Conservation (phyloP, 345 rosid genomes). For the Eucalyptus tenuipes region DNA sequence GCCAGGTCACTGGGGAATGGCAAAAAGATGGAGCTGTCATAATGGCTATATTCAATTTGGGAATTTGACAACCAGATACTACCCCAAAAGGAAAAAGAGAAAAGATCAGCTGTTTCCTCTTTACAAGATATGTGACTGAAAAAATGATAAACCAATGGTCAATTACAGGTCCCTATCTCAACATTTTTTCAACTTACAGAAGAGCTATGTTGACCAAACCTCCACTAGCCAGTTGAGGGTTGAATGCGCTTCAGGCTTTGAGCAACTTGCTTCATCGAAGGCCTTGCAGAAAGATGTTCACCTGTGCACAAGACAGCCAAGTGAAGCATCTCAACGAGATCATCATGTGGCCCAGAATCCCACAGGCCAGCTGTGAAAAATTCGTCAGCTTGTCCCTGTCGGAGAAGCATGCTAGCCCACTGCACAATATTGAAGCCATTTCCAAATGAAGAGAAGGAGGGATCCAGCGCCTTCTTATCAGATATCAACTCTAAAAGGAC, state of each 20-base stretch:
- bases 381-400: slow-evolving; percentile 20
- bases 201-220: background rate
- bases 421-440: slow-evolving; percentile 42
- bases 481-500: slow-evolving; percentile 40
- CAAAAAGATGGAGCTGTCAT: background rate
- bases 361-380: slow-evolving; percentile 33
- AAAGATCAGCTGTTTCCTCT: background rate
- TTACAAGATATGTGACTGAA: background rate
- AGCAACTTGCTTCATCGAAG: slow-evolving; percentile 41
- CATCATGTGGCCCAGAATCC: slow-evolving; percentile 37
- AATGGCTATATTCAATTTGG: background rate
- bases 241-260: slow-evolving; percentile 33
- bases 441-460: slow-evolving; percentile 36
- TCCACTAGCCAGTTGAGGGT: slow-evolving; percentile 17
- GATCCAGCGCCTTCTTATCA: slow-evolving; percentile 40
- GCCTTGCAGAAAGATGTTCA: slow-evolving; percentile 37
- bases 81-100: background rate
- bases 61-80: background rate
- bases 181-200: slow-evolving; percentile 9
- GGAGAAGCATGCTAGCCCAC: slow-evolving; percentile 34
- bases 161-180: background rate
- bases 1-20: background rate
- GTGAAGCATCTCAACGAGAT: slow-evolving; percentile 25
- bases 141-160: background rate
- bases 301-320: slow-evolving; percentile 28